Conservation (phyloP, 495 filamentous ascomycete genomes). For the Penicillium chermesinum region DNA sequence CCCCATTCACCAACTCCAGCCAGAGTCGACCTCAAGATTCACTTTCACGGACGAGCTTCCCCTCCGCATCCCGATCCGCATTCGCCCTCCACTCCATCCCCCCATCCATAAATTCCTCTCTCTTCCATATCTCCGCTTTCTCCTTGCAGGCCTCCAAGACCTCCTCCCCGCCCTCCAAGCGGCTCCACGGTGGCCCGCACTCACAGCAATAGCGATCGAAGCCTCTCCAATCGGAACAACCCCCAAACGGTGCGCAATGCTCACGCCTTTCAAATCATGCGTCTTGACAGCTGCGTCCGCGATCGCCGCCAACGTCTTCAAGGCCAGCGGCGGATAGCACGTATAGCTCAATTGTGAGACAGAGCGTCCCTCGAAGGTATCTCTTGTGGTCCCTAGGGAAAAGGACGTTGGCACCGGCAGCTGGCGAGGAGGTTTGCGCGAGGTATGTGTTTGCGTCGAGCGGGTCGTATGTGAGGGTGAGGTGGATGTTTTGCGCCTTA, state of each 20-base stretch:
- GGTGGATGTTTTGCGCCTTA: slow-evolving; percentile 32
- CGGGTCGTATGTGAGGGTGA: slow-evolving; percentile 51
- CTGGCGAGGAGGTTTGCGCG: slow-evolving; percentile 64
- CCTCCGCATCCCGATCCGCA: slow-evolving; percentile 62
- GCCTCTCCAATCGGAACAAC: slow-evolving; percentile 83
- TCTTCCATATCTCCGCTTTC: slow-evolving; percentile 90
- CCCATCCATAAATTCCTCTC: slow-evolving; percentile 84
- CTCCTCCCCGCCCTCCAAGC: slow-evolving; percentile 91
- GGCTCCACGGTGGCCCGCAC: slow-evolving; percentile 75
- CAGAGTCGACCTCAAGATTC: too few species aligned
- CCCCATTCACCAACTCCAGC: not conserved
- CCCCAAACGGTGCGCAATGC: slow-evolving; percentile 83
- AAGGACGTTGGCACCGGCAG: slow-evolving; percentile 82
- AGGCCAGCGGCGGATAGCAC: slow-evolving; percentile 70
- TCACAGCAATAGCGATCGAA: slow-evolving; percentile 86
- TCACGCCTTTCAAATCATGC: slow-evolving; percentile 62
- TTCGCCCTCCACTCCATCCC: slow-evolving; percentile 86
- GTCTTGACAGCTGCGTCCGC: slow-evolving; percentile 51
- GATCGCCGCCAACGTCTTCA: slow-evolving; percentile 70
- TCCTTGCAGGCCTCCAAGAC: slow-evolving; percentile 83
- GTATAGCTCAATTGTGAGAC: slow-evolving; percentile 78
- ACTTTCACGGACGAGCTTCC: slow-evolving; percentile 18
- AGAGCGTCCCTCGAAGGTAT: slow-evolving; percentile 69
- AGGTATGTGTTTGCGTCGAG: slow-evolving; percentile 59
- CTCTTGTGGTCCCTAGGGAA: slow-evolving; percentile 86